Evolutionary conservation across 1,284 basidiomycete species (phyloP).

Genomic region (Ganoderma resinaceum): DNA sequence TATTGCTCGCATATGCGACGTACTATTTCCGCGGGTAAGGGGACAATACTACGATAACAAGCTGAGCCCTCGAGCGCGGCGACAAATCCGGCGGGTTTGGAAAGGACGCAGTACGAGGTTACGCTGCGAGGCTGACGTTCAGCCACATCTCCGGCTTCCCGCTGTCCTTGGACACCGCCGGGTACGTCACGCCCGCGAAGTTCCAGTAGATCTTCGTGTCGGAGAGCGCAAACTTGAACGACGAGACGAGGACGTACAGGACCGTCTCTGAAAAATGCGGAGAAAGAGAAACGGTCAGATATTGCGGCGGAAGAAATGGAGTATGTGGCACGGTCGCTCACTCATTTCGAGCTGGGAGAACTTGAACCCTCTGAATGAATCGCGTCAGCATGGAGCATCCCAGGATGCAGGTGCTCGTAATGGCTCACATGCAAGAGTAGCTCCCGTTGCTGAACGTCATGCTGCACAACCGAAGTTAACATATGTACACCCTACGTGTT

Average conservation of each 20-base stretch:
- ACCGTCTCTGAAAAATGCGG: constrained; percentile 15
- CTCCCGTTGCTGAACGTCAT: constrained; percentile 44
- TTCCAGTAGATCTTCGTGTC: constrained; percentile 32
- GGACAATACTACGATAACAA: no score
- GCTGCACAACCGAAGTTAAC: constrained; percentile 23
- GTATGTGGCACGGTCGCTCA: constrained; percentile 28
- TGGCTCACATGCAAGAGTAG: constrained; percentile 42
- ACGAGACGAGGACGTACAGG: constrained; percentile 9
- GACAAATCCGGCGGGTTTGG: no score
- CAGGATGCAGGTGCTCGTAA: background rate
- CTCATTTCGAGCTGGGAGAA: constrained; percentile 46
- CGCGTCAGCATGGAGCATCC: background rate
- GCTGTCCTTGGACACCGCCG: constrained; percentile 24
- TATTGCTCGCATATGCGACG: no score
- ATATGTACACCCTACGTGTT: constrained; percentile 9
- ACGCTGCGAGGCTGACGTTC: constrained; percentile 10
- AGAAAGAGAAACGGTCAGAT: background rate
- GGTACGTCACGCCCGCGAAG: constrained; percentile 25
- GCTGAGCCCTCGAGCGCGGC: no score
- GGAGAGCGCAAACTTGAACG: constrained; percentile 16
- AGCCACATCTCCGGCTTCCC: constrained; percentile 27
- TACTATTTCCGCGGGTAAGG: no score
- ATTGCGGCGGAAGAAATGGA: background rate
- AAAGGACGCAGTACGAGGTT: no score
- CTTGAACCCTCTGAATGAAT: constrained; percentile 38